Base-by-base conservation (phyloP, 768 basidiomycete genomes). In the Fibroporia radiculosa region DNA sequence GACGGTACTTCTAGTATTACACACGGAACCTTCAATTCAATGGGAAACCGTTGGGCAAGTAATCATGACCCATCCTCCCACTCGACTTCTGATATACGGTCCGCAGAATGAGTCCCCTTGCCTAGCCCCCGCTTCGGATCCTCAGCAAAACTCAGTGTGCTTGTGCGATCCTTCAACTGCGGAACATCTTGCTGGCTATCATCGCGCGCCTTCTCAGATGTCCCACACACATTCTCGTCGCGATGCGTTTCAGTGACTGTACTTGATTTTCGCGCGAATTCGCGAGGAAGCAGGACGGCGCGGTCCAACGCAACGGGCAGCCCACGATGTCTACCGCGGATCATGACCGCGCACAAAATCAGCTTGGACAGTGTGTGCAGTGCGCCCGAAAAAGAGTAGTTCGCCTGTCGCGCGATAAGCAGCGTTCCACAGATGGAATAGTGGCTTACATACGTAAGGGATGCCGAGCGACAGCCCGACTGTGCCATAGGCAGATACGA, bases 241-340 rank as follows among this genome's bases (percentile, higher is more conserved):
- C n/a, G n/a, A n/a, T n/a, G n/a, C n/a, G n/a, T n/a, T n/a, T n/a
- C n/a, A n/a, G n/a, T n/a, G n/a, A n/a, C n/a, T n/a, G n/a, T n/a
- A n/a, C n/a, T 31, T 31, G 29, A n/a, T 8, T 35, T 12, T 27
- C n/a, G 26, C 18, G 29, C 12, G 28, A 31, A 42, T 22, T 42
- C 41, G 27, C 27, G 41, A n/a, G 55, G 51, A 38, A 53, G 44
- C 34, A 53, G 49, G n/a, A 56, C 48, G 3, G 48, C 47, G 33
- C 49, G 79, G 63, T 92, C 89, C 38, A 92, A 89, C 3, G 87
- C 90, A 18, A 87, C 82, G 0, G 89, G 89, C 5, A 92, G 68
- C 25, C 89, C 89, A 37, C 93, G 82, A 62, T 96, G 93, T 8
- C 91, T 77, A 5, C 93, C 92, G 45, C 96, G 84, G 52, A 99